Evolutionary conservation across 139 green algal species (phyloP).

Genomic region (Chlamydomonas sp.): DNA sequence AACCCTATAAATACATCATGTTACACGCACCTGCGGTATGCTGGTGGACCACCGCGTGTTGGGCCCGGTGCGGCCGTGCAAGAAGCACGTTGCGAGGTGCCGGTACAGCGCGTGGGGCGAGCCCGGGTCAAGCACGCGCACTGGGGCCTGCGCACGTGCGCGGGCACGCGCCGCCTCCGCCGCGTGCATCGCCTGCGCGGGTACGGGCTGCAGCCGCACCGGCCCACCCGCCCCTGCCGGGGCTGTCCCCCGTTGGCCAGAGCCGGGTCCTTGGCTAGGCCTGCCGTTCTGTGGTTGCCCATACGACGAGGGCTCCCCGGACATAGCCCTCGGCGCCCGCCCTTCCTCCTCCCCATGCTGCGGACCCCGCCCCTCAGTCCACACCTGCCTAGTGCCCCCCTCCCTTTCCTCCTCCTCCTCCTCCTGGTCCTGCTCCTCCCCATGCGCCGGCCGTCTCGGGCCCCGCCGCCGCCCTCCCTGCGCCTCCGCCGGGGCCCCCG

Average conservation of each 20-base stretch:
- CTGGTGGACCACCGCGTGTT: neutral
- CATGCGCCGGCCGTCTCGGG: neutral
- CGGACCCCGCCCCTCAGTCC: neutral
- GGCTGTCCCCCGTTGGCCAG: too few relatives aligned
- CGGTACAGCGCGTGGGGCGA: slow-evolving; percentile 12
- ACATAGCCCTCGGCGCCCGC: too few relatives aligned
- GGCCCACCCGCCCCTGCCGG: neutral
- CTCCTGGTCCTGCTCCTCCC: neutral
- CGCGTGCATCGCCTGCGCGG: neutral
- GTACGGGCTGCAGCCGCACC: slow-evolving; percentile 2
- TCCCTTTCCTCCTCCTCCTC: neutral
- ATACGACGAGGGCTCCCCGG: neutral
- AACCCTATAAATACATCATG: too few relatives aligned
- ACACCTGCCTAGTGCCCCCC: neutral
- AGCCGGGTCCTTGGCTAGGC: neutral
- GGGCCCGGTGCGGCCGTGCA: neutral
- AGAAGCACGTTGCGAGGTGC: neutral
- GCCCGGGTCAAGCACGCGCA: neutral
- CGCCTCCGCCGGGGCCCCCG: neutral
- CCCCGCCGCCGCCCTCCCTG: neutral
- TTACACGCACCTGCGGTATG: too few relatives aligned
- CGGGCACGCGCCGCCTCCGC: neutral
- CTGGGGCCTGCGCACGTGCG: too few relatives aligned
- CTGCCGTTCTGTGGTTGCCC: neutral
- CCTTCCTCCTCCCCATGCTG: neutral